Evolutionary conservation across 306 rosid species (phyloP), one percentile per base, ranked within the genome.

Genomic region (Ormosia semicastrata): DNA sequence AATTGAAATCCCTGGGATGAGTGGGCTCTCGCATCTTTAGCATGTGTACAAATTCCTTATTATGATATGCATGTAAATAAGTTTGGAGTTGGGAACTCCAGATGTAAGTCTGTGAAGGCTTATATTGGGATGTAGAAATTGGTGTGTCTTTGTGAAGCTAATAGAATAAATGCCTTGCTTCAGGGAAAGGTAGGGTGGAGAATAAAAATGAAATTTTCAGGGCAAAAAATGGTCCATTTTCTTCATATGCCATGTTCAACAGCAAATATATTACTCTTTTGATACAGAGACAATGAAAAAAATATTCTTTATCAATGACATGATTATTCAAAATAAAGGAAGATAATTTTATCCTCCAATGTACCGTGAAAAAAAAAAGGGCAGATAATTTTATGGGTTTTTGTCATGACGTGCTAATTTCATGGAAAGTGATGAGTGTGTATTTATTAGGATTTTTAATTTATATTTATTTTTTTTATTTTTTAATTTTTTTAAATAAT

Each of bases 31-130:
- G 8, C 68, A 34, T 69, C 67, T 74, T 78, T 18, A 70, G 36
- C 68, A 67, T 44, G 59, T 57, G 3, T 71, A 70, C 44, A 34
- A 39, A 13, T 67, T 67, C 47, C 58, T 78, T 64, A 62, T 73
- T 43, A 17, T 47, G 70, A 67, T 62, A 6, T 82, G 83, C 14
- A 3, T 73, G 53, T 73, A 47, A 32, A 81, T 82, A 68, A 58
- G 43, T 37, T 60, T 63, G 44, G 37, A 75, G 8, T 15, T 64
- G 58, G 41, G 60, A 65, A 53, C 62, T 75, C 75, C 59, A 70
- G 49, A 62, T 60, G 29, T 41, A 18, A 29, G 1, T 9, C 18
- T 70, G 1, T 40, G 14, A 40, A 24, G 37, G 73, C 64, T 66
- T 65, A 43, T 29, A 12, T 50, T 3, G 2, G 18, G 33, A 50